Evolutionary conservation across 139 green algal genomes (phyloP).

Genomic region (Picochlorum sp.): DNA sequence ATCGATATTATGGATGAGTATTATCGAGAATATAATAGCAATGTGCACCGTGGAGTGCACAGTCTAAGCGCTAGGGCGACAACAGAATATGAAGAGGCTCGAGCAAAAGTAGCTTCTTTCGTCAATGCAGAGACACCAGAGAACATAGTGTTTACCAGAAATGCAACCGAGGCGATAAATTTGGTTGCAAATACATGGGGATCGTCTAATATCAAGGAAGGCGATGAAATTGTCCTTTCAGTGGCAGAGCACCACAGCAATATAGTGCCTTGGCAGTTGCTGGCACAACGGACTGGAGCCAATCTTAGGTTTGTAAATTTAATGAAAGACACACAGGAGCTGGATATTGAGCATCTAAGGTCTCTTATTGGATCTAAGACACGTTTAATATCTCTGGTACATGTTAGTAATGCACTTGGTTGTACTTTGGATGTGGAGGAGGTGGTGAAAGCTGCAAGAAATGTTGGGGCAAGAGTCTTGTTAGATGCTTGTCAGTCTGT

Average conservation of each 20-base stretch:
- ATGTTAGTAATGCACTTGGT: slow-evolving; percentile 93
- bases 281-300: slow-evolving; percentile 70
- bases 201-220: slow-evolving; percentile 55
- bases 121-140: slow-evolving; percentile 58
- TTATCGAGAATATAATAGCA: slow-evolving; percentile 86
- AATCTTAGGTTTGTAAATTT: slow-evolving; percentile 38
- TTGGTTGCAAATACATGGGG: slow-evolving; percentile 94
- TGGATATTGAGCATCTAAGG: slow-evolving; percentile 43
- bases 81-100: slow-evolving; percentile 77
- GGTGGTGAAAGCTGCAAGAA: slow-evolving; percentile 44
- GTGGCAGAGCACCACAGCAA: slow-evolving; percentile 98
- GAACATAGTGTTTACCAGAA: slow-evolving; percentile 92
- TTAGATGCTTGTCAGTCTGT: slow-evolving; percentile 95
- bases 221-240: slow-evolving; percentile 91
- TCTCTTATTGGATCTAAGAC: slow-evolving; percentile 39
- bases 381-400: slow-evolving; percentile 79
- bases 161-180: slow-evolving; percentile 96
- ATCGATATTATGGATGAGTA: slow-evolving; percentile 66
- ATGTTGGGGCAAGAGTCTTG: slow-evolving; percentile 72
- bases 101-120: slow-evolving; percentile 74
- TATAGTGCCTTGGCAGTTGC: slow-evolving; percentile 95
- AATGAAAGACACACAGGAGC: slow-evolving; percentile 43
- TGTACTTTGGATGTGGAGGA: slow-evolving; percentile 30
- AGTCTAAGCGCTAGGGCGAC: slow-evolving; percentile 69
- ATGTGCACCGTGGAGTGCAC: slow-evolving; percentile 94